Base-by-base conservation (phyloP, 306 rosid genomes). In the Pyrus communis region DNA sequence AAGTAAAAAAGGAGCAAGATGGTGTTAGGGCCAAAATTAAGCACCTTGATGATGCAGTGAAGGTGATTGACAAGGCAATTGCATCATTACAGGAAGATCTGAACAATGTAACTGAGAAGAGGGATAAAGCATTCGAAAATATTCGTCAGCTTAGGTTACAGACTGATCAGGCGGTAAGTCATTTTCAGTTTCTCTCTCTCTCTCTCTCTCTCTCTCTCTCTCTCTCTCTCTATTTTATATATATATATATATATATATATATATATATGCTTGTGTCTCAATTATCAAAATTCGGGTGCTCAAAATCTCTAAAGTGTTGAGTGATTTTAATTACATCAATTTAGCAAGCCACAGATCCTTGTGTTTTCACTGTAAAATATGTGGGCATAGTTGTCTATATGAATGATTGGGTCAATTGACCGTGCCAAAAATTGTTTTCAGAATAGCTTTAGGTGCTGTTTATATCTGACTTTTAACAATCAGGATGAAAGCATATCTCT, bases 1-100 rank as follows among this genome's bases (percentile, higher is more conserved):
- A 97, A 78, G 96, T 90, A 73, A 92, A 86, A 88, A 96, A 92
- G 85, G 97, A 96, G 78, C 90, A 93, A 79, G 88, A 92, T 65
- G 82, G 79, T 1, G 80, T 92, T 84, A 78, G 90, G 82, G 83
- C 86, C 82, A 92, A 96, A 82, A 96, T 96, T 87, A 86, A 88
- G 87, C 91, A 92, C 79, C 85, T 92, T 64, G 98, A 96, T 46
- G 96, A 91, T 27, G 87, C 69, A 27, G 72, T 90, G 72, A 85
- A 86, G 70, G 78, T 70, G 40, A 62, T 87, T 33, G 93, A 96
- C 68, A 80, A 86, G 67, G 93, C 89, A 67, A 88, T 96, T 76
- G 75, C 82, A 75, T 67, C 89, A 65, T 82, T 92, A 30, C 87
- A 84, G 82, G 98, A 89, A 5, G 97, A 96, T 65, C 90, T 96